Conservation (phyloP, 306 rosid species). For the Amphicarpaea edgeworthii region DNA sequence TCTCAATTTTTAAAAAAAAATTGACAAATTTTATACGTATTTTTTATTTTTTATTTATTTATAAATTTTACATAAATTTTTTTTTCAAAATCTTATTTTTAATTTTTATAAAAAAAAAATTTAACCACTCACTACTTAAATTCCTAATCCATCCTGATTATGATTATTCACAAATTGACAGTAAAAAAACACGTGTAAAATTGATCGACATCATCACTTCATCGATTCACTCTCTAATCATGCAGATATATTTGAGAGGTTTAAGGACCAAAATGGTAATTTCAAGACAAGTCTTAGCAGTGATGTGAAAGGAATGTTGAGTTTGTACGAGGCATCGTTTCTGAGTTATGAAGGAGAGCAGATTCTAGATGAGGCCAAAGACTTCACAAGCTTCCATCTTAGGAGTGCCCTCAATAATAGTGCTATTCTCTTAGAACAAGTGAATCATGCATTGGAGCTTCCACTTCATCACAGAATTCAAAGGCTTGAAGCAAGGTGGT, state of each 20-base stretch:
- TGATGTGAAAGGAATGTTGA: constrained; percentile 63
- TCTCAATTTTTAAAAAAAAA: too few relatives aligned
- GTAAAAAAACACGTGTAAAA: too few relatives aligned
- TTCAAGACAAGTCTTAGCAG: constrained; percentile 16
- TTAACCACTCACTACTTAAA: too few relatives aligned
- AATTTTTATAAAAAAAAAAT: too few relatives aligned
- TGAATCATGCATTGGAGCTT: constrained; percentile 59
- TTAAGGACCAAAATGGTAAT: constrained; percentile 31
- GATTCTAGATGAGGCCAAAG: constrained; percentile 62
- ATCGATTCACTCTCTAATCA: neutral
- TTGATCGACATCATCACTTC: neutral
- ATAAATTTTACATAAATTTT: too few relatives aligned
- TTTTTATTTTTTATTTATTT: too few relatives aligned
- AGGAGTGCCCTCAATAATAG: neutral
- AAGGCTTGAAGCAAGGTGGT: constrained; percentile 64
- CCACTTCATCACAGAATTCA: constrained; percentile 55
- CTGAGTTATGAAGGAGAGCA: constrained; percentile 56
- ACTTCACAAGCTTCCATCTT: constrained; percentile 48
- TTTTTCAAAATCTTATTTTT: too few relatives aligned
- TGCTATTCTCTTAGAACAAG: constrained; percentile 30
- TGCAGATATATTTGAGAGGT: constrained; percentile 60
- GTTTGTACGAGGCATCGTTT: constrained; percentile 66
- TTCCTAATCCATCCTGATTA: too few relatives aligned
- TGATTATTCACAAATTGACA: too few relatives aligned
- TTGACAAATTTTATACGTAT: too few relatives aligned